Evolutionary conservation across 2,329 filamentous ascomycete species (phyloP).

Genomic region (Trichoderma sp.): DNA sequence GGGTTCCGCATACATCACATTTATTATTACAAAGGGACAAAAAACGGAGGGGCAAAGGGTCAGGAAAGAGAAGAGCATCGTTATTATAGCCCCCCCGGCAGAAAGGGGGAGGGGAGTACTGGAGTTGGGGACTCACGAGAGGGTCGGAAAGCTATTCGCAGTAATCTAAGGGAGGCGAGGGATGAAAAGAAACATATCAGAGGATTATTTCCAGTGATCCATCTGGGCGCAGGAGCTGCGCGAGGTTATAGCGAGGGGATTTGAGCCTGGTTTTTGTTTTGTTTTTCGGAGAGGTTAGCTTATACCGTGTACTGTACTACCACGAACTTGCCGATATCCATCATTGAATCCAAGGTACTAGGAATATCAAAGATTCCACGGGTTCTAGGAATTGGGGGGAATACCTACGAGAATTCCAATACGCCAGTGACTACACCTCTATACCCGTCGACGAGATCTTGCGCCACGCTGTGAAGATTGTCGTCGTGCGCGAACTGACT

Average conservation of each 20-base stretch:
- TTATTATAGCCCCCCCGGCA: background rate
- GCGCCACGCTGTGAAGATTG: constrained; percentile 18
- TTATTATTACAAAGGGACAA: background rate
- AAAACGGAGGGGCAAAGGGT: background rate
- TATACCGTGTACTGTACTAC: background rate
- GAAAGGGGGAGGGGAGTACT: background rate
- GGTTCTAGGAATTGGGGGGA: background rate
- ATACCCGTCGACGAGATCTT: constrained; percentile 31
- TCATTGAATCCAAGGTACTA: background rate
- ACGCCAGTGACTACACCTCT: constrained; percentile 32
- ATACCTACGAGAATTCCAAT: constrained; percentile 34
- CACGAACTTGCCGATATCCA: background rate
- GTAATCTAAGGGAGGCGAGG: background rate
- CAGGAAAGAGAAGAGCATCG: background rate
- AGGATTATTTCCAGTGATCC: constrained; percentile 32
- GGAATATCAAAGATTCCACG: background rate
- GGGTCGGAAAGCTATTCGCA: background rate
- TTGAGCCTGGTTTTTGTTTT: no score
- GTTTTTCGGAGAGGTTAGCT: background rate
- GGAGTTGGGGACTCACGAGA: constrained; percentile 17
- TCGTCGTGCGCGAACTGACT: constrained; percentile 16
- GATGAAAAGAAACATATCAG: background rate
- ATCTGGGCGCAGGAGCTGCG: constrained; percentile 30
- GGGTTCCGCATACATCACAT: background rate
- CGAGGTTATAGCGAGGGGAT: constrained; percentile 34